phyloP scores from a whole-genome alignment of 805 yeast species.

The Ogataea pini region DNA sequence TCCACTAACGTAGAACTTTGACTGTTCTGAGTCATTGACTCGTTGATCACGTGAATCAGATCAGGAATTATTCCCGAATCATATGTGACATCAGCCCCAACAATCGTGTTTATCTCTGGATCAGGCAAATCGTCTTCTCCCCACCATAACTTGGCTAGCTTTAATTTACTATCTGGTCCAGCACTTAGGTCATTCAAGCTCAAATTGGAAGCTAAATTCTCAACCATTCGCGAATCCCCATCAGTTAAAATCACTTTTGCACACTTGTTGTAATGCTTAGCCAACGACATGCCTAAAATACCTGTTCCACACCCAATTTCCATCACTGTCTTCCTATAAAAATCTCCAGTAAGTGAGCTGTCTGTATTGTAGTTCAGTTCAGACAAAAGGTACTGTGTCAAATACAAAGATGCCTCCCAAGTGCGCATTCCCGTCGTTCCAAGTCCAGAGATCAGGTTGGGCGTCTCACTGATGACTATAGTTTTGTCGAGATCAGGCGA shows the following conservation, averaged over 20 bases:
- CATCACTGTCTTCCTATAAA: slow-evolving; percentile 41
- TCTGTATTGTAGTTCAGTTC: slow-evolving; percentile 2
- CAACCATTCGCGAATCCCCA: slow-evolving; percentile 61
- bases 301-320: slow-evolving; percentile 95
- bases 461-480: slow-evolving; percentile 55
- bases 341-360: slow-evolving; percentile 2
- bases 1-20: slow-evolving; percentile 20
- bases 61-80: slow-evolving; percentile 61
- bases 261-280: slow-evolving; percentile 26
- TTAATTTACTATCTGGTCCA: slow-evolving; percentile 16
- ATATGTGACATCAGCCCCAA: slow-evolving; percentile 90
- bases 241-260: slow-evolving; percentile 55
- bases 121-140: slow-evolving; percentile 45
- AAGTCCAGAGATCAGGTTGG: slow-evolving; percentile 62
- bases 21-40: slow-evolving; percentile 32
- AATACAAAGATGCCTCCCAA: slow-evolving; percentile 86
- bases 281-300: slow-evolving; percentile 56
- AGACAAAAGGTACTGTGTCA: slow-evolving; percentile 51
- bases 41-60: slow-evolving; percentile 51
- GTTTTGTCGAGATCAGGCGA: slow-evolving; percentile 9
- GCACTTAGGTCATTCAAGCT: slow-evolving; percentile 39
- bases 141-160: slow-evolving; percentile 60
- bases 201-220: slow-evolving; percentile 46
- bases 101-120: slow-evolving; percentile 45
- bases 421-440: slow-evolving; percentile 90